Evolutionary conservation across 2,329 filamentous ascomycete species (phyloP).

Genomic region (Aschersonia sp.): DNA sequence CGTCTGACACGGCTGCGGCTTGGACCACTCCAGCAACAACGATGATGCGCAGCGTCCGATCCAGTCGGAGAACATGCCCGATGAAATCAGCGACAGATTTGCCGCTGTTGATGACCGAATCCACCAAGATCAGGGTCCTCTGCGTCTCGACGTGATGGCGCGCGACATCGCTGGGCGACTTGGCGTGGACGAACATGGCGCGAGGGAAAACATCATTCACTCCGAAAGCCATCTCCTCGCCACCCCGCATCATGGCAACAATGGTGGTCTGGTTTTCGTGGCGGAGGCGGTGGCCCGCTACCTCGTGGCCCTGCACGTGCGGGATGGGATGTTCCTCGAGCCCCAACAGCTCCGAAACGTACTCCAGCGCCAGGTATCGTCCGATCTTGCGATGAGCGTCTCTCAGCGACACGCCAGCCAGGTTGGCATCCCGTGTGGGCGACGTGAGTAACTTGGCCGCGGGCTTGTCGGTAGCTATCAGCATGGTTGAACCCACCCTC

Average conservation of each 20-base stretch:
- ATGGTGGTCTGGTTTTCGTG: slow-evolving; percentile 36
- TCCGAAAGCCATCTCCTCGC: slow-evolving; percentile 46
- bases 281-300: slow-evolving; percentile 28
- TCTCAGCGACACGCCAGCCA: slow-evolving; percentile 29
- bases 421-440: slow-evolving; percentile 32
- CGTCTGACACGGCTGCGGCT: slow-evolving; percentile 10
- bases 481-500: slow-evolving; percentile 9
- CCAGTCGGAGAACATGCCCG: slow-evolving; percentile 24
- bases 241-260: slow-evolving; percentile 47
- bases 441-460: slow-evolving; percentile 37
- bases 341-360: slow-evolving; percentile 30
- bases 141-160: slow-evolving; percentile 22
- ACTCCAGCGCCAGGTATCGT: slow-evolving; percentile 36
- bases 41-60: slow-evolving; percentile 28
- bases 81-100: slow-evolving; percentile 33
- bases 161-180: slow-evolving; percentile 23
- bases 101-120: slow-evolving; percentile 47
- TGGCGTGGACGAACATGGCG: slow-evolving; percentile 36
- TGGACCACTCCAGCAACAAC: slow-evolving; percentile 43
- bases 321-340: slow-evolving; percentile 30
- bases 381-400: slow-evolving; percentile 34
- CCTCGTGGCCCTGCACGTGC: slow-evolving; percentile 34
- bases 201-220: slow-evolving; percentile 36
- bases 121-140: slow-evolving; percentile 36
- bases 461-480: slow-evolving; percentile 26